Evolutionary conservation across 441 rosid species (phyloP), one percentile per base, ranked within the genome.

Genomic region (Adansonia rubrostipa): DNA sequence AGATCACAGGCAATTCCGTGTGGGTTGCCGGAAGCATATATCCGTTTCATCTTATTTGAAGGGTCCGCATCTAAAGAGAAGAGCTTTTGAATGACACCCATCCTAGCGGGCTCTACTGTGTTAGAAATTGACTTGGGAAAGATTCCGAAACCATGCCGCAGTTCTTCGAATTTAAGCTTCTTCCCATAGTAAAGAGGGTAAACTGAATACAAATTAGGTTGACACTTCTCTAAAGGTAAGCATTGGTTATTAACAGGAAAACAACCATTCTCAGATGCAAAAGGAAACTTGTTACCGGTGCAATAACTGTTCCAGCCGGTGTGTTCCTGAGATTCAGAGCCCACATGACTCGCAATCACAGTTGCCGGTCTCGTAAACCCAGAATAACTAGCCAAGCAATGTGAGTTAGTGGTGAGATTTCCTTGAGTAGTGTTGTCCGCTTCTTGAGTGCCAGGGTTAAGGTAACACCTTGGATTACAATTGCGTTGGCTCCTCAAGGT

Each of bases 151-250:
- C 53, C 82, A 77, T 20, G 74, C 13, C 3, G 72, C 3, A 79
- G 54, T 76, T 79, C 86, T 42, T 83, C 74, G 57, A 42, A 6
- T 51, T 77, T 73, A 14, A 71, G 77, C 77, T 62, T 44, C 74
- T 60, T 67, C 40, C 86, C 90, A 80, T 85, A 84, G 80, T 86
- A 88, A 79, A 93, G 81, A 40, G 98, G 96, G 81, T 90, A 93
- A 74, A 84, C 86, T 2, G 95, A 87, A 83, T 69, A 78, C 19
- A 64, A 33, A 73, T 56, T 78, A 9, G 78, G 65, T 33, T 82
- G 81, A 71, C 51, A 63, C 81, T 72, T 80, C 67, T 73, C 82
- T 77, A 76, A 0, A 28, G 76, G 51, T 9, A 76, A 62, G 45
- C 73, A 17, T 33, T 36, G 81, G 79, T 75, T 80, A 64, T 33